phyloP scores from a whole-genome alignment of 1,284 basidiomycete genomes.

The Rhodotorula sp. region DNA sequence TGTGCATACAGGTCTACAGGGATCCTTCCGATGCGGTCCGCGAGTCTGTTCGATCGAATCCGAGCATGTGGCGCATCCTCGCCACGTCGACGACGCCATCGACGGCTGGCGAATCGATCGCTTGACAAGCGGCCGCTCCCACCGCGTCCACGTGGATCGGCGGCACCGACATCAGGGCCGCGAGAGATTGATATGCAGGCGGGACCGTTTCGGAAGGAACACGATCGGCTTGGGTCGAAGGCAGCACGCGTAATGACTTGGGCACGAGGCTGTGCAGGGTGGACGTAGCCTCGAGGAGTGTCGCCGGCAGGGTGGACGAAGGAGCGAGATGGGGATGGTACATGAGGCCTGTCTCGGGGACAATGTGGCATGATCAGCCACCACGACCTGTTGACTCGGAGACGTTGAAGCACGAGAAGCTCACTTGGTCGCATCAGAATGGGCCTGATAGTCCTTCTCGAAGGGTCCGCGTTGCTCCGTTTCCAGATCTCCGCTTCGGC shows the following conservation, averaged over 20 bases:
- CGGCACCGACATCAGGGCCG: constrained; percentile 72
- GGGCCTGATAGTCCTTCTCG: constrained; percentile 50
- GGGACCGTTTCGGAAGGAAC: constrained; percentile 9
- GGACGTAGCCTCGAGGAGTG: constrained; percentile 76
- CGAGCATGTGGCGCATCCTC: constrained; percentile 71
- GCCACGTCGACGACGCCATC: constrained; percentile 70
- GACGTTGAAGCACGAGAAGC: constrained; percentile 46
- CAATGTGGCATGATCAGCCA: not conserved
- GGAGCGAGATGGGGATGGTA: constrained; percentile 93
- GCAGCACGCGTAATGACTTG: constrained; percentile 20
- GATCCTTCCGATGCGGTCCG: not conserved
- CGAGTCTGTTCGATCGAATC: constrained; percentile 51
- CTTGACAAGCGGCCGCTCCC: constrained; percentile 70
- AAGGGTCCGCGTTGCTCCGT: constrained; percentile 1
- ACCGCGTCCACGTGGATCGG: constrained; percentile 97
- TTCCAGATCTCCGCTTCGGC: constrained; percentile 67
- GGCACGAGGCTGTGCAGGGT: constrained; percentile 59
- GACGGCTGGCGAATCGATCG: constrained; percentile 55
- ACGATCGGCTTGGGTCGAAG: constrained; percentile 15
- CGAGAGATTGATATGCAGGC: constrained; percentile 60
- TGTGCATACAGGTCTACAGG: not conserved
- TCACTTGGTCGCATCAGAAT: constrained; percentile 81
- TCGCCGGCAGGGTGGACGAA: constrained; percentile 78
- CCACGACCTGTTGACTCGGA: not conserved
- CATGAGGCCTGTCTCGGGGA: constrained; percentile 66